Conservation (phyloP, 257 asterid genomes). For the Jacaranda copaia region DNA sequence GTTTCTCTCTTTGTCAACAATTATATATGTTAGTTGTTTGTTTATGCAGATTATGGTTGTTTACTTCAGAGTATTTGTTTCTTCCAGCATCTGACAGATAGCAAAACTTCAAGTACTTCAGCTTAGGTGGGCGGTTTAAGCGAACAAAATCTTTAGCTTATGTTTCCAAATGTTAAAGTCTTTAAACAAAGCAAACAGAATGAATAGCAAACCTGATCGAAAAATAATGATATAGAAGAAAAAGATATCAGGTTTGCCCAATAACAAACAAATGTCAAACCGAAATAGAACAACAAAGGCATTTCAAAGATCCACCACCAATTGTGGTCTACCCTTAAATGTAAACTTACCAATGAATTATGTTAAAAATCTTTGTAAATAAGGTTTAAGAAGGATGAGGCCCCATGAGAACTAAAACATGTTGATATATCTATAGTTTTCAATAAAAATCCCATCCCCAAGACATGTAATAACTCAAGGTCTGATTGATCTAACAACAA, state of each 20-base stretch:
- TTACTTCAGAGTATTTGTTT: neutral
- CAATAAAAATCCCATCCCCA: slow-evolving; percentile 1
- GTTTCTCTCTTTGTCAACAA: neutral
- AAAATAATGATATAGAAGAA: no score
- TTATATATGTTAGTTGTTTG: neutral
- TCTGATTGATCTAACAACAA: slow-evolving; percentile 42
- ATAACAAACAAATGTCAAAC: neutral
- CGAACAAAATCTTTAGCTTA: slow-evolving; percentile 7
- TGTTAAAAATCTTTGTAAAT: neutral
- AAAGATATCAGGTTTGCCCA: neutral
- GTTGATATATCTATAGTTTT: slow-evolving; percentile 3
- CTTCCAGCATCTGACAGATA: slow-evolving; percentile 7
- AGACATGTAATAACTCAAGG: slow-evolving; percentile 34
- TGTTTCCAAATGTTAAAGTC: neutral
- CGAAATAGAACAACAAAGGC: slow-evolving; percentile 7
- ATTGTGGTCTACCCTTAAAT: slow-evolving; percentile 10
- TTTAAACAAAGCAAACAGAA: slow-evolving; percentile 3
- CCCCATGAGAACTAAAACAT: slow-evolving; percentile 20
- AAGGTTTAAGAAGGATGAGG: slow-evolving; percentile 2
- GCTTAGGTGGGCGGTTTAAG: neutral
- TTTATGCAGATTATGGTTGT: slow-evolving; percentile 10
- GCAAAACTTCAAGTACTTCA: slow-evolving; percentile 22
- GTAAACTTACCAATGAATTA: slow-evolving; percentile 20
- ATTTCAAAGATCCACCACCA: slow-evolving; percentile 3
- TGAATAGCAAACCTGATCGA: neutral